Base-by-base conservation (phyloP, 1,139 yeast genomes). In the Blastobotrys ciferrii region DNA sequence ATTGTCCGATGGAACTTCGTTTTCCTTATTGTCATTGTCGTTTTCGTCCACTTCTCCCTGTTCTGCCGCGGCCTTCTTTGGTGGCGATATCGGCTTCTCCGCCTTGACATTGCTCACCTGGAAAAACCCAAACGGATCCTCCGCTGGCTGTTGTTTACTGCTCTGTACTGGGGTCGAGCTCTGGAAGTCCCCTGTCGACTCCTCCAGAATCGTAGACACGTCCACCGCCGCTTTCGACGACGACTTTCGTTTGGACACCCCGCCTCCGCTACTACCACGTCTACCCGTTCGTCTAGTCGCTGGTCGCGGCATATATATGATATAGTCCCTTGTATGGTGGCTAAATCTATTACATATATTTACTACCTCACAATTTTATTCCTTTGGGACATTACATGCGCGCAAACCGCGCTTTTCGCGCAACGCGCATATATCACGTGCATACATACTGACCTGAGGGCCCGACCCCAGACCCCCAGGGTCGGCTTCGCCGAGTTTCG, bases 191-290 rank as follows among this genome's bases (percentile, higher is more conserved):
- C 14, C 39, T 4, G 45, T 31, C 3, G 39, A 18, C 23, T 45
- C 52, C 25, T 49, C 52, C 7, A 49, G n/a, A 14, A 49, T 49
- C 3, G 52, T 49, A 36, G 52, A 49, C 31, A 49, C 52, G 9
- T 46, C 42, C 13, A 32, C 9, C 15, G 38, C 30, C 20, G 18
- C 15, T n/a, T 31, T n/a, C 19, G 4, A 19, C 30, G 17, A 28
- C 31, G 25, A 11, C 20, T 15, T 18, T 4, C 41, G 41, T 37
- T 23, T 15, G 23, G 15, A 6, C 9, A 19, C 25, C 12, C 4
- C n/a, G 11, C 14, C 41, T 37, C 12, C 25, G 4, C 33, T n/a
- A 18, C 12, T 14, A 4, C 33, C 13, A 18, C 28, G 28, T 23
- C 40, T 32, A 32, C 18, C 19, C 7, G 14, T 25, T 32, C 47